Conservation (phyloP, 257 asterid genomes). For the Forsythia viridissima region DNA sequence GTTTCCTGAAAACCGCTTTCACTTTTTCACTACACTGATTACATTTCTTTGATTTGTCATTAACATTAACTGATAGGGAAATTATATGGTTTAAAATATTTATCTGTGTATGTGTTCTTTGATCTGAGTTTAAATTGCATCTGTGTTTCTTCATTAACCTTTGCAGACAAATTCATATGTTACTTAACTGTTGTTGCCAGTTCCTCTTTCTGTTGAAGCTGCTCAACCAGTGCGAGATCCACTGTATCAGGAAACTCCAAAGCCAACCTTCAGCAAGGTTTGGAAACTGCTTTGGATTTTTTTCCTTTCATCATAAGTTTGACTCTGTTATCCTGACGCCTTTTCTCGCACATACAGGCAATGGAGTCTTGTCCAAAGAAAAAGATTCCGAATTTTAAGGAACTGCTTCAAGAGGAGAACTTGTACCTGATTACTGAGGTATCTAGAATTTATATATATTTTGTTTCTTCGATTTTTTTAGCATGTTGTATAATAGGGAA, state of each 20-base stretch:
- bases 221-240: constrained; percentile 76
- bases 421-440: constrained; percentile 89
- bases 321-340: constrained; percentile 3
- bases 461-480: neutral
- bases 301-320: neutral
- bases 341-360: constrained; percentile 39
- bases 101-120: neutral
- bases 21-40: neutral
- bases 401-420: constrained; percentile 77
- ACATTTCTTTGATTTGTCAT: neutral
- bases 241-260: constrained; percentile 68
- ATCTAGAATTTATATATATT: constrained; percentile 1
- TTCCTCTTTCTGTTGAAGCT: constrained; percentile 62
- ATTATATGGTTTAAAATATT: neutral
- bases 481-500: neutral
- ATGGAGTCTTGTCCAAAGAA: constrained; percentile 78
- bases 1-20: neutral
- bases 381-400: constrained; percentile 65
- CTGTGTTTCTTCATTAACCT: neutral
- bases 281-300: constrained; percentile 6
- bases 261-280: constrained; percentile 75
- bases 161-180: neutral
- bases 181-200: constrained; percentile 36
- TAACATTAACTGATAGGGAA: neutral
- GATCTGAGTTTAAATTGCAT: neutral